Evolutionary conservation across 2,329 filamentous ascomycete species (phyloP), one percentile per base, ranked within the genome.

Genomic region (Fusarium albidum): DNA sequence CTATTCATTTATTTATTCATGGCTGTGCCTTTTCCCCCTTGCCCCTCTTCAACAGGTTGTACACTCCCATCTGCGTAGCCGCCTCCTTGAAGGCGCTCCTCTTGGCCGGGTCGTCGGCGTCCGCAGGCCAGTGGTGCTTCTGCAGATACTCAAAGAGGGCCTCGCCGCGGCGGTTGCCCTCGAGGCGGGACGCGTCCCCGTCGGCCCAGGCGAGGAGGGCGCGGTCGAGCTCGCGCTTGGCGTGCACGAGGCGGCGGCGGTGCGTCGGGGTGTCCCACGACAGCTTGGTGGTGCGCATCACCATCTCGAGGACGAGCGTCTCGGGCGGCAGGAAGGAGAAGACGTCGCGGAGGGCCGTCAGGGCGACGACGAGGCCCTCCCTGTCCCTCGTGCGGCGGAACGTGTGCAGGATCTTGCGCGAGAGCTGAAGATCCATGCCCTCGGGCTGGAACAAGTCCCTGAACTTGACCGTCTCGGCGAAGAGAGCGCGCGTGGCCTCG

Each of bases 401-500:
- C 1, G 79, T 79, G 63, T 82, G 80, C 11, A 82, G 66, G 14
- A 82, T 75, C 59, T 76, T 79, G 57, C 78, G 77, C 8, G 76
- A 79, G 17, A 83, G 71, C 51, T 81, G 76, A 5, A 71, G 68
- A 58, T 82, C 75, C 32, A 82, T 72, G 54, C 74, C 70, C 10
- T 73, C 72, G 2, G 72, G 65, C 43, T 76, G 67, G 55, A 82
- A 82, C 7, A 80, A 71, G 10, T 75, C 69, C 21, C 73, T 71
- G 49, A 79, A 79, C 42, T 79, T 77, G 43, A 84, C 78, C 62
- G 76, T 80, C 49, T 82, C 75, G 13, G 72, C 70, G 63, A 83
- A 83, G 18, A 81, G 67, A 15, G 64, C 64, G 13, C 81, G 75
- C 6, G 77, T 73, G 17, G 65, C 68, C 7, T 55, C 53, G 5